phyloP scores from a whole-genome alignment of 2,329 filamentous ascomycete genomes.

The Sarocladium kiliense region DNA sequence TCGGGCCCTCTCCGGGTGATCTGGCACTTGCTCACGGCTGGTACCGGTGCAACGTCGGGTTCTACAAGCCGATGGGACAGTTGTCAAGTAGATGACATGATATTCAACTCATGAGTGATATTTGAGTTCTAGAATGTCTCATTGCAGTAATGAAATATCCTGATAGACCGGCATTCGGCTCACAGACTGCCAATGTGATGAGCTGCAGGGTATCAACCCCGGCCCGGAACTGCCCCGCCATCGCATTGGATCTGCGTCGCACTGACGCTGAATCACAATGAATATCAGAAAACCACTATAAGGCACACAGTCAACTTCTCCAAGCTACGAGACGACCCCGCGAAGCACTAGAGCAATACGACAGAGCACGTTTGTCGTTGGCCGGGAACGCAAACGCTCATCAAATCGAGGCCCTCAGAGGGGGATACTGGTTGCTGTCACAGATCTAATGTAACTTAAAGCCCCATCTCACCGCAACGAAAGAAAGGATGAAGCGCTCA shows the following conservation, averaged over 20 bases:
- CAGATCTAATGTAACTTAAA: conserved; percentile 8
- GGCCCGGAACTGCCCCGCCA: not conserved
- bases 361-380: no score
- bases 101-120: not conserved
- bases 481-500: conserved; percentile 55
- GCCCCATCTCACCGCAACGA: conserved; percentile 11
- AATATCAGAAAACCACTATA: not conserved
- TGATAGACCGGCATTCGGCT: not conserved
- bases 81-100: no score
- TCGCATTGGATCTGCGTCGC: not conserved
- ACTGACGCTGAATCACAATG: not conserved
- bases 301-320: not conserved
- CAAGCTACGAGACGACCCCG: no score
- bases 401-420: no score
- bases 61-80: no score
- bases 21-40: not conserved
- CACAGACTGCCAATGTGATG: not conserved
- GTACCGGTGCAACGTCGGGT: not conserved
- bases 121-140: not conserved
- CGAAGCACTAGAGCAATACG: no score
- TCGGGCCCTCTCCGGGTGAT: conserved; percentile 8
- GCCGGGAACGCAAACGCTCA: no score
- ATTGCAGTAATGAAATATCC: not conserved
- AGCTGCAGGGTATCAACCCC: not conserved
- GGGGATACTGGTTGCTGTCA: not conserved